Percentiles rank a stretch among this genome's conserved stretches.
Conservation (phyloP, 2,329 filamentous ascomycete genomes). For the Ascochyta pisi region DNA sequence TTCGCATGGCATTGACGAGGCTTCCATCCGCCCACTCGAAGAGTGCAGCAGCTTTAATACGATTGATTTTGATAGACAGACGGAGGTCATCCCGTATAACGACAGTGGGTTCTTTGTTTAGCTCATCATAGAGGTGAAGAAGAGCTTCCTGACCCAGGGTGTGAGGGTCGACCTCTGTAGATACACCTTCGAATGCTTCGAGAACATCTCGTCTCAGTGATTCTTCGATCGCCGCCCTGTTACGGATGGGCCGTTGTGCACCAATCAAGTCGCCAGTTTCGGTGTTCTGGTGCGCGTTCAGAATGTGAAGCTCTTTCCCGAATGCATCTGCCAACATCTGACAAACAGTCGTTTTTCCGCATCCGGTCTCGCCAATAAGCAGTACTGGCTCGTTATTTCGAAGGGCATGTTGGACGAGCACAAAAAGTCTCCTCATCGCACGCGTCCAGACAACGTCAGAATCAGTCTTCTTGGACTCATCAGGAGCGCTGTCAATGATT, state of each 20-base stretch:
- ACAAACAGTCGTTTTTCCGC: conserved; percentile 95
- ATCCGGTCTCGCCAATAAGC: conserved; percentile 94
- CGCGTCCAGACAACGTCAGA: conserved; percentile 83
- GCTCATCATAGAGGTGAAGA: conserved; percentile 64
- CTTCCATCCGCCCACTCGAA: conserved; percentile 98
- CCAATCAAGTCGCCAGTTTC: conserved; percentile 98
- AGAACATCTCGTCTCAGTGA: conserved; percentile 68
- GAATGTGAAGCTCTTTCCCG: conserved; percentile 77
- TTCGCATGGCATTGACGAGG: conserved; percentile 90
- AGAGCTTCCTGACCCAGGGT: conserved; percentile 53
- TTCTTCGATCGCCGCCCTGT: conserved; percentile 75
- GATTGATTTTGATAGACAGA: conserved; percentile 53
- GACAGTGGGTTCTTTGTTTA: conserved; percentile 55
- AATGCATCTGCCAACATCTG: conserved; percentile 88
- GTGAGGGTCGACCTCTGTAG: conserved; percentile 17
- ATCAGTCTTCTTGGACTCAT: conserved; percentile 24
- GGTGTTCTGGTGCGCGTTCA: conserved; percentile 98
- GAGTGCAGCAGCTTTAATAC: conserved; percentile 76
- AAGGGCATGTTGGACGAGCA: conserved; percentile 85
- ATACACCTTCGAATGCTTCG: conserved; percentile 34
- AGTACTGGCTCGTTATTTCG: conserved; percentile 92
- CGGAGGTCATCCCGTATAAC: conserved; percentile 54
- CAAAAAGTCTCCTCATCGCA: conserved; percentile 90
- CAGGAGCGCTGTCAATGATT: conserved; percentile 41
- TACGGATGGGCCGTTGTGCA: conserved; percentile 89